A percentile compares a stretch with the other conserved stretches of the same genome.
phyloP scores from a whole-genome alignment of 352 stramenopile species.

The Phytophthora capsici region DNA sequence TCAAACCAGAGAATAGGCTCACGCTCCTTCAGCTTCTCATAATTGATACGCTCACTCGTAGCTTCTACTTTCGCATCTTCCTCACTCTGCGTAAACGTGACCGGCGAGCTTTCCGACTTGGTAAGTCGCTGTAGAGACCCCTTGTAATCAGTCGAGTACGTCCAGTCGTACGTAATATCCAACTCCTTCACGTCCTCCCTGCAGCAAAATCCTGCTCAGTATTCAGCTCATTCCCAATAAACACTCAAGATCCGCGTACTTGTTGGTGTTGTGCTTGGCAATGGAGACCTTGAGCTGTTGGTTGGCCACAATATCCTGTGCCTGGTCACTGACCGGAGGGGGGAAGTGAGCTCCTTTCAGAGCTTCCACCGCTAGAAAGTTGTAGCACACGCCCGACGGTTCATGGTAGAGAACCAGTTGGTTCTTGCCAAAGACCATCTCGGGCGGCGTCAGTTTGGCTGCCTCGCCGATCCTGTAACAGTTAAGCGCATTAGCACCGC shows the following conservation, averaged over 20 bases:
- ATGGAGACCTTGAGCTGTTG: constrained; percentile 85
- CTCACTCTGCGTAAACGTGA: constrained; percentile 27
- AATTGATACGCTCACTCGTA: constrained; percentile 70
- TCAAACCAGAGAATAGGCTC: constrained; percentile 88
- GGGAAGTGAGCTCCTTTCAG: constrained; percentile 80
- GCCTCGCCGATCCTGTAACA: constrained; percentile 57
- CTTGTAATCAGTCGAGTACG: constrained; percentile 86
- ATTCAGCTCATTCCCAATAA: neutral
- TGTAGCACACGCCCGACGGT: constrained; percentile 72
- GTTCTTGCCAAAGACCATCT: constrained; percentile 90
- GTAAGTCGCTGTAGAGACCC: constrained; percentile 65
- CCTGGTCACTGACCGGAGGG: constrained; percentile 46
- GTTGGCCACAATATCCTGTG: constrained; percentile 59
- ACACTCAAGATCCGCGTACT: constrained; percentile 35
- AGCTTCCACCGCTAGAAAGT: constrained; percentile 79
- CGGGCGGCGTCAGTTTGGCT: constrained; percentile 75
- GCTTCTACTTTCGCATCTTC: constrained; percentile 47
- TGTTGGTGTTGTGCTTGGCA: constrained; percentile 82
- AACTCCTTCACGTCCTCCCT: constrained; percentile 86
- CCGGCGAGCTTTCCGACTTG: constrained; percentile 17
- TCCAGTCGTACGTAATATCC: constrained; percentile 87
- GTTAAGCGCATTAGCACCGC: constrained; percentile 8
- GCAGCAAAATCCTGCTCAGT: constrained; percentile 1
- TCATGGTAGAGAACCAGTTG: constrained; percentile 81
- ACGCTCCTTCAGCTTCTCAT: constrained; percentile 81